Conservation (phyloP, 306 rosid genomes). For the Dryas octopetala region DNA sequence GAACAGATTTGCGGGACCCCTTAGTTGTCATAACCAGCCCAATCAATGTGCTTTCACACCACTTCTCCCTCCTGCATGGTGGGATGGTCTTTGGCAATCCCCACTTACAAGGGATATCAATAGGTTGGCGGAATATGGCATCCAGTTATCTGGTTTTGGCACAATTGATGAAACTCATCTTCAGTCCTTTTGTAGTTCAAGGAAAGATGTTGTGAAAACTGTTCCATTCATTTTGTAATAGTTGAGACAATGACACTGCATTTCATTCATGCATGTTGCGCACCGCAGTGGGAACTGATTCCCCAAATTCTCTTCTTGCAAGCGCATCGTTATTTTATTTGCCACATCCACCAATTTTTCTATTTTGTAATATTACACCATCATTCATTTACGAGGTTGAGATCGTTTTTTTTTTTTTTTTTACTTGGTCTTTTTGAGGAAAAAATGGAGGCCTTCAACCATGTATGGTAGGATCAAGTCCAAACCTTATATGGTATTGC, state of each 20-base stretch:
- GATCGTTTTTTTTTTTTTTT: no score
- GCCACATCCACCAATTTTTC: not conserved
- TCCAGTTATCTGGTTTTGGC: conserved; percentile 60
- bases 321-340: not conserved
- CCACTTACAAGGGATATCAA: conserved; percentile 68
- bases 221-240: conserved; percentile 53
- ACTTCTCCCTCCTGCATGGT: conserved; percentile 91
- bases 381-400: no score
- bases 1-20: conserved; percentile 89
- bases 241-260: not conserved
- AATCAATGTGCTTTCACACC: conserved; percentile 86
- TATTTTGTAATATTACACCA: no score
- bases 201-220: conserved; percentile 60
- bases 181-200: conserved; percentile 58
- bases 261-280: conserved; percentile 15
- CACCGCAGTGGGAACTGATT: no score
- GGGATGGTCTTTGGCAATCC: conserved; percentile 93
- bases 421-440: no score
- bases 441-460: no score
- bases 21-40: conserved; percentile 70
- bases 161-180: conserved; percentile 51
- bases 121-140: conserved; percentile 64
- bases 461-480: no score
- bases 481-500: no score
- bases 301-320: no score